Evolutionary conservation across 805 yeast species (phyloP).

Genomic region (Naumovozyma castellii): DNA sequence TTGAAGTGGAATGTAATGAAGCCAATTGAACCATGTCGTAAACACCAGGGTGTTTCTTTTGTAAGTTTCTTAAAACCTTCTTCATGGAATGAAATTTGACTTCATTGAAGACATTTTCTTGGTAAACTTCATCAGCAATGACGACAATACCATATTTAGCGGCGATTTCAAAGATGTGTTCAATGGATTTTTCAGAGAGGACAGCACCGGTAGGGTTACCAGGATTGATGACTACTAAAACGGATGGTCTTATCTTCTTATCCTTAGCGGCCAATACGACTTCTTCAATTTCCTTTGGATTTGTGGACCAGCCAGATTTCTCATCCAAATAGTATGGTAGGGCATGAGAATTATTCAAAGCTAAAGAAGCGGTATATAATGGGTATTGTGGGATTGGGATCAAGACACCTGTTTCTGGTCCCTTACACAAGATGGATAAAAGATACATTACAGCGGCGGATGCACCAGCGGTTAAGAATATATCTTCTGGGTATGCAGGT

Average conservation of each 20-base stretch:
- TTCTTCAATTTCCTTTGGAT: constrained; percentile 51
- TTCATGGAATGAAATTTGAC: constrained; percentile 71
- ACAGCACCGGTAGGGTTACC: constrained; percentile 98
- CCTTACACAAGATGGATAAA: constrained; percentile 58
- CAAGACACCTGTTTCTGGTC: constrained; percentile 64
- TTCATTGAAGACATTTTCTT: constrained; percentile 78
- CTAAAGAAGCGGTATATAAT: constrained; percentile 86
- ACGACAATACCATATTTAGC: constrained; percentile 77
- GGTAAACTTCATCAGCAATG: constrained; percentile 97
- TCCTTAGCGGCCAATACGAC: constrained; percentile 40
- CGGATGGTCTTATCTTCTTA: constrained; percentile 55
- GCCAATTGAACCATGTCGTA: constrained; percentile 77
- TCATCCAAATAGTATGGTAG: constrained; percentile 85
- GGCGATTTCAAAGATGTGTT: constrained; percentile 64
- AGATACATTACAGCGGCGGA: constrained; percentile 84
- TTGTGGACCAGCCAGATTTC: constrained; percentile 72
- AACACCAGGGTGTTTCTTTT: constrained; percentile 41
- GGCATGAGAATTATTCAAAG: constrained; percentile 72
- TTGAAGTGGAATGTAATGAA: constrained; percentile 93
- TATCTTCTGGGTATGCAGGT: constrained; percentile 55
- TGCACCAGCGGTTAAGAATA: constrained; percentile 88
- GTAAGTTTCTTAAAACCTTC: constrained; percentile 61
- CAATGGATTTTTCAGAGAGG: constrained; percentile 54
- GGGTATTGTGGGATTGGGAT: constrained; percentile 99
- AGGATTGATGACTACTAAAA: constrained; percentile 90